Conservation (phyloP, 805 yeast species). For the Myxozyma kluyveri region DNA sequence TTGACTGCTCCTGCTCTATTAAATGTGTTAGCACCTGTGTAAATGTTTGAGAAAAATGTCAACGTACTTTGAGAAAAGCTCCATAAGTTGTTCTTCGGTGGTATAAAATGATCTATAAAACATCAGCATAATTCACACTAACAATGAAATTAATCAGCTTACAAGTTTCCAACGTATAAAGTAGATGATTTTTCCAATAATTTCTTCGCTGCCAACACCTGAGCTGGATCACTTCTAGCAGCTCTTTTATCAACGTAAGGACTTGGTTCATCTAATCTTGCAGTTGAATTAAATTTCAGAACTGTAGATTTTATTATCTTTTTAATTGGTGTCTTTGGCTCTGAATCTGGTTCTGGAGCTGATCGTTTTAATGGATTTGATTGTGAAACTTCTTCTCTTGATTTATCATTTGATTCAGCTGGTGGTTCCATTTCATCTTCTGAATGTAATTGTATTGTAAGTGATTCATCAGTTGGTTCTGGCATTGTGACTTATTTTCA, state of each 20-base stretch:
- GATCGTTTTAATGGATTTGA: too few species aligned
- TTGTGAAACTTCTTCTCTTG: too few species aligned
- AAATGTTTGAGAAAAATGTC: background rate
- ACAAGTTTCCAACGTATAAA: slow-evolving; percentile 83
- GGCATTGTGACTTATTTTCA: too few species aligned
- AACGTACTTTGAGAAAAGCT: slow-evolving; percentile 68
- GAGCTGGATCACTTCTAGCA: background rate
- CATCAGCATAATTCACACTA: background rate
- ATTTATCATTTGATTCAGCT: too few species aligned
- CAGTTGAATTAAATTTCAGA: too few species aligned
- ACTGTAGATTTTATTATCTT: too few species aligned
- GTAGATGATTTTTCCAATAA: slow-evolving; percentile 67
- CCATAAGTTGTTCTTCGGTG: slow-evolving; percentile 91
- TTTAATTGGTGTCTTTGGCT: too few species aligned
- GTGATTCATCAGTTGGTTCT: too few species aligned
- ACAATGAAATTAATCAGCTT: slow-evolving; percentile 8
- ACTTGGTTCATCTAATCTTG: slow-evolving; percentile 26
- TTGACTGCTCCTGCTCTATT: slow-evolving; percentile 58
- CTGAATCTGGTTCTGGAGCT: too few species aligned
- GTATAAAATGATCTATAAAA: slow-evolving; percentile 64
- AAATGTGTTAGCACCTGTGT: background rate
- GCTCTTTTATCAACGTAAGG: slow-evolving; percentile 12
- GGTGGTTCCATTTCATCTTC: too few species aligned
- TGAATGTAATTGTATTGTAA: too few species aligned
- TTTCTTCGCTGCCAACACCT: slow-evolving; percentile 31